These are phyloP conservation scores for Cytidiella melzeri DNA, from an alignment of 768 basidiomycete genomes.

Conservation along the genomic window DNA sequence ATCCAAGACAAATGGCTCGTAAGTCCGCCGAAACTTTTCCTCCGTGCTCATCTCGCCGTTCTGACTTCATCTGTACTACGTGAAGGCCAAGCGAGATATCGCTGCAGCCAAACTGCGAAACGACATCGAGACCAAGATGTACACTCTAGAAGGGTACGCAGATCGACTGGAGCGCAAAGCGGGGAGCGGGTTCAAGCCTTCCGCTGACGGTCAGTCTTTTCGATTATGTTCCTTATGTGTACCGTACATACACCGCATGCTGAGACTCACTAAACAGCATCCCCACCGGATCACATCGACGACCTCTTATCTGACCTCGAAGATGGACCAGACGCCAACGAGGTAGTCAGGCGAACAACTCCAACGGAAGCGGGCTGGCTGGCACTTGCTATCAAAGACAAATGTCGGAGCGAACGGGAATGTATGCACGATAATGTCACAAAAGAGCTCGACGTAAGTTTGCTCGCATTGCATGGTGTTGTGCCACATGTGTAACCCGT, in stretches of 20 bases:
- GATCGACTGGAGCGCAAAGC: slow-evolving; percentile 59
- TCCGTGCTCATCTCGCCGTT: too few relatives aligned
- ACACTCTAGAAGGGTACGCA: slow-evolving; percentile 50
- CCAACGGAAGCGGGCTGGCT: slow-evolving; percentile 57
- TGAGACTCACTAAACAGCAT: too few relatives aligned
- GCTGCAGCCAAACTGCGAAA: slow-evolving; percentile 38
- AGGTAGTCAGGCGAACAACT: slow-evolving; percentile 36
- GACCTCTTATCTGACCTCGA: slow-evolving; percentile 60
- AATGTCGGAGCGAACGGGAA: slow-evolving; percentile 43
- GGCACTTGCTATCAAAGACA: slow-evolving; percentile 44
- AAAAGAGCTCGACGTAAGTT: slow-evolving; percentile 62
- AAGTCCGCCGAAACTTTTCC: too few relatives aligned
- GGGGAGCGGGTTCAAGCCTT: slow-evolving; percentile 34
- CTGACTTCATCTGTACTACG: too few relatives aligned
- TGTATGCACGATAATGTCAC: slow-evolving; percentile 56
- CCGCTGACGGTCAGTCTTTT: slow-evolving; percentile 13
- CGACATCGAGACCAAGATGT: slow-evolving; percentile 50
- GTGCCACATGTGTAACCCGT: not conserved
- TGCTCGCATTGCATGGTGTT: not conserved
- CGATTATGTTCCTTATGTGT: slow-evolving; percentile 15
- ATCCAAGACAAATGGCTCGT: slow-evolving; percentile 71
- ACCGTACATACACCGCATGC: not conserved
- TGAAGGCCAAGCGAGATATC: slow-evolving; percentile 5
- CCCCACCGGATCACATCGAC: slow-evolving; percentile 31
- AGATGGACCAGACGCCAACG: slow-evolving; percentile 35